phyloP scores from a whole-genome alignment of 2,329 filamentous ascomycete species.

The Allantophomopsis cytisporea region DNA sequence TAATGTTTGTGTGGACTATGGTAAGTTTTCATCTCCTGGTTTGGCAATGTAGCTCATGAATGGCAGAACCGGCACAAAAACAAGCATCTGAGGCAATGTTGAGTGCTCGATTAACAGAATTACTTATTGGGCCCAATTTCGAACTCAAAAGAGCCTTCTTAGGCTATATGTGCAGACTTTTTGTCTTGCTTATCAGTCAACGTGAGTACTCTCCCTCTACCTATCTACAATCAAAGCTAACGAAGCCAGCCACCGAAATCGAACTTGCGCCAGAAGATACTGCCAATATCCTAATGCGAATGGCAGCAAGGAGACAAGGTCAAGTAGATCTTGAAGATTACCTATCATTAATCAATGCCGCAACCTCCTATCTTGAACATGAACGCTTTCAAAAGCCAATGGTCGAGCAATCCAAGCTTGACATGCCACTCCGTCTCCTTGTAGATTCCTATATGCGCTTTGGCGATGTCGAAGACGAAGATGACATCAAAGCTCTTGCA shows the following conservation, averaged over 20 bases:
- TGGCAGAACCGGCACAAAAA: slow-evolving; percentile 35
- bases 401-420: slow-evolving; percentile 19
- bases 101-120: slow-evolving; percentile 31
- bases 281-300: slow-evolving; percentile 31
- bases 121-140: slow-evolving; percentile 32
- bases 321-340: slow-evolving; percentile 40
- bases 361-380: slow-evolving; percentile 40
- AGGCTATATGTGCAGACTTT: slow-evolving; percentile 39
- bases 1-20: slow-evolving; percentile 50
- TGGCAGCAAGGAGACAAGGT: slow-evolving; percentile 27
- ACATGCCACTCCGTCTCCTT: slow-evolving; percentile 33
- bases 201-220: slow-evolving; percentile 18
- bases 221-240: neutral
- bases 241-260: slow-evolving; percentile 12
- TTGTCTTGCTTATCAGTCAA: slow-evolving; percentile 38
- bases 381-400: slow-evolving; percentile 35
- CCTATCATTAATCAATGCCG: slow-evolving; percentile 33
- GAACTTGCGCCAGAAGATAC: slow-evolving; percentile 26
- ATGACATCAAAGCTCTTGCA: slow-evolving; percentile 33
- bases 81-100: slow-evolving; percentile 38
- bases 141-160: slow-evolving; percentile 28
- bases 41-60: slow-evolving; percentile 5
- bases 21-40: slow-evolving; percentile 22
- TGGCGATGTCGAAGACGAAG: slow-evolving; percentile 20
- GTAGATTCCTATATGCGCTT: slow-evolving; percentile 31